A percentile compares a stretch with the other conserved stretches of the same genome.
Evolutionary conservation across 371 early-diverging fungal genomes (phyloP).

Genomic region (Mortierella sp.): DNA sequence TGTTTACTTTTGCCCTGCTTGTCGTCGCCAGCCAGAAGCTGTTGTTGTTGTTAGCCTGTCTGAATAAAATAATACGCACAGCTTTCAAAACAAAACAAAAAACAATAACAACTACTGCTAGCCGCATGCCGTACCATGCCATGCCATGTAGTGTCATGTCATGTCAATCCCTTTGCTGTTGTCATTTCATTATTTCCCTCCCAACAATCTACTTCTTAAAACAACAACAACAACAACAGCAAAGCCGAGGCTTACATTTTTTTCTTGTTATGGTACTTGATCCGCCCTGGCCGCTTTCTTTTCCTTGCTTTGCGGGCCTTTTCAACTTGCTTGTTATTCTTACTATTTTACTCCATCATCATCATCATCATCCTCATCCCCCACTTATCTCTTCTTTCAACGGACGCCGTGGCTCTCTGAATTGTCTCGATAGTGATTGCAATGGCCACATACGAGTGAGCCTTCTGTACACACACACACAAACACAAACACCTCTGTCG

Average conservation of each 20-base stretch:
- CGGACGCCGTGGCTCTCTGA: conserved; percentile 4
- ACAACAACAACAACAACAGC: no score
- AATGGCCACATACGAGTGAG: conserved; percentile 15
- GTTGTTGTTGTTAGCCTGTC: no score
- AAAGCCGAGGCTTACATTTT: background rate
- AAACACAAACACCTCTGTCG: background rate
- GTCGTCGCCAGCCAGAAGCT: background rate
- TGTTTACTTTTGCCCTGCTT: background rate
- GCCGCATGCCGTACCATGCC: no score
- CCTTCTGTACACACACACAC: background rate
- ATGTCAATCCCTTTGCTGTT: background rate
- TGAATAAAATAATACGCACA: background rate
- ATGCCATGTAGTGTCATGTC: background rate
- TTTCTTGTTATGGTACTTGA: background rate
- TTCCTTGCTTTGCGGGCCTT: background rate
- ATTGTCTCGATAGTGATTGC: conserved; percentile 9
- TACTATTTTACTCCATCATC: background rate
- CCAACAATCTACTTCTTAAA: no score
- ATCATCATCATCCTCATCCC: background rate
- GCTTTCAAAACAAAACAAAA: no score
- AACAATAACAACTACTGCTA: no score
- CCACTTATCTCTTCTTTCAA: no score
- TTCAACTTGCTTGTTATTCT: background rate
- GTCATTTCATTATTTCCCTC: background rate
- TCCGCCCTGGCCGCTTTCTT: background rate